Base-by-base conservation (phyloP, 495 filamentous ascomycete genomes). In the Lichenothelia convexa region DNA sequence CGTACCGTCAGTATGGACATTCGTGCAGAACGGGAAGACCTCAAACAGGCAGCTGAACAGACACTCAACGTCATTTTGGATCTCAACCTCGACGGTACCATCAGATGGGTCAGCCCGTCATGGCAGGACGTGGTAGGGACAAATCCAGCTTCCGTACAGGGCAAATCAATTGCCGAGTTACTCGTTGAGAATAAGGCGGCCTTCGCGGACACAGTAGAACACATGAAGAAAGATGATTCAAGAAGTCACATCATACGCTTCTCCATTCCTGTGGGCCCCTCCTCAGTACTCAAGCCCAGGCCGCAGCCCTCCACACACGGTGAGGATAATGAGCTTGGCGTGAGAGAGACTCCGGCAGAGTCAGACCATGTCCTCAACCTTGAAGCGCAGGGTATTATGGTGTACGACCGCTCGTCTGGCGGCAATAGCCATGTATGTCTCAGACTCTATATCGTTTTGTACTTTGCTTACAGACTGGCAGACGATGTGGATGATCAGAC, bases 401-500 rank as follows among this genome's bases (percentile, higher is more conserved):
- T 94, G 5, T 94, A 89, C 54, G 87, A 94, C 52, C 73, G 81
- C 35, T 72, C 80, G 8, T 78, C 82, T 27, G 81, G 84, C 35
- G 79, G 75, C 31, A 75, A 82, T 44, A 89, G 83, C 47, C 87
- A 95, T 64, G 86, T 93, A 67, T 58, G 84, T 67, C 11, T 21
- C 41, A 29, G 9, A 13, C 24, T 13, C 15, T 13, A 9, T 11
- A 29, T 11, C 24, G 24, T 29, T 13, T 13, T 9, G 15, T 2
- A 2, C 9, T 29, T 2, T 9, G 9, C 24, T 29, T 29, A 13
- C 24, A 11, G 24, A 29, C 24, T 29, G 9, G 11, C 47, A 94
- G 86, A 92, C 86, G 24, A 97, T 97, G 89, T 97, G 89, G 89
- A 95, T 95, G 83, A 70, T 97, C 38, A 78, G 86, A 46, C 91